Evolutionary conservation across 1,284 basidiomycete genomes (phyloP).

Genomic region (Trichosporon sp.): DNA sequence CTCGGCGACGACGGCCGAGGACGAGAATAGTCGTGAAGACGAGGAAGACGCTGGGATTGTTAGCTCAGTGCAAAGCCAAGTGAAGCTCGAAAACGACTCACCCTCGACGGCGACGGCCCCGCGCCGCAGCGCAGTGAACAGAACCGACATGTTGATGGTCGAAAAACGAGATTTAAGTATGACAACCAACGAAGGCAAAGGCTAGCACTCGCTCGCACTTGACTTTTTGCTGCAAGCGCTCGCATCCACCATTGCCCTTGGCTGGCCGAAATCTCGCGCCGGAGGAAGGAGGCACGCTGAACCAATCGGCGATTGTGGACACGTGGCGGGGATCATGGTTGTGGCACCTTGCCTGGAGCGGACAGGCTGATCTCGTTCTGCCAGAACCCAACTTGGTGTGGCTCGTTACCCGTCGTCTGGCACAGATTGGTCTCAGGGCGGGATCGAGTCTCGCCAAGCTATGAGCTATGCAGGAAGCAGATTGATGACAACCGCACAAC

Average conservation of each 20-base stretch:
- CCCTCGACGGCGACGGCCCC: not conserved
- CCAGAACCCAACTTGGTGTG: too few species aligned
- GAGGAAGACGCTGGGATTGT: constrained; percentile 15
- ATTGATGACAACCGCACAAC: too few species aligned
- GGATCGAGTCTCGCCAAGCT: too few species aligned
- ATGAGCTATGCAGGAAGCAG: too few species aligned
- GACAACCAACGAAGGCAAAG: not conserved
- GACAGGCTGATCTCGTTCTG: too few species aligned
- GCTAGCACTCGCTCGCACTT: not conserved
- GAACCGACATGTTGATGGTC: not conserved
- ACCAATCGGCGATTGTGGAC: not conserved
- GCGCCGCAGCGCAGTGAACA: constrained; percentile 2
- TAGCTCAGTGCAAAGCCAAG: not conserved
- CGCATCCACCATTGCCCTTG: not conserved
- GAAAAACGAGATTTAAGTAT: not conserved
- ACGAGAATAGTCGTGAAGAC: constrained; percentile 48
- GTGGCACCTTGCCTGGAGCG: not conserved
- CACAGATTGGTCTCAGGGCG: too few species aligned
- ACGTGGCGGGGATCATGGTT: not conserved
- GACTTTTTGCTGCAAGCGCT: not conserved
- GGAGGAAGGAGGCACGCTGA: not conserved
- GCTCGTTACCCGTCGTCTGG: too few species aligned
- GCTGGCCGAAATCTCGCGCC: not conserved
- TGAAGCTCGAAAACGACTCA: not conserved
- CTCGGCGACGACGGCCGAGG: constrained; percentile 7